Base-by-base conservation (phyloP, 169 alveolate genomes). In the Gregarina niphandrodes region DNA sequence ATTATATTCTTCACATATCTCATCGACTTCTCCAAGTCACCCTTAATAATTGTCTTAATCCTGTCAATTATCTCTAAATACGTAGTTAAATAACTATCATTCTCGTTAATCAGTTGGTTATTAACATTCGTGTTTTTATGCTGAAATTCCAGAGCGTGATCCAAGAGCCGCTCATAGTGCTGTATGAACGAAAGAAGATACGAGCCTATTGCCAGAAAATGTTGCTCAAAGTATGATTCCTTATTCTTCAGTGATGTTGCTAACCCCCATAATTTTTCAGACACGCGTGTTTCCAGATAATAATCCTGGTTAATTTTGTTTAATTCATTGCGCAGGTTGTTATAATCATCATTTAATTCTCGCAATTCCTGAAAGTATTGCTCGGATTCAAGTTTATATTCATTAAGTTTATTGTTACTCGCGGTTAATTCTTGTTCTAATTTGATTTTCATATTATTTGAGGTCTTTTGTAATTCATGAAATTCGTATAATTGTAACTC, bases 371-470 rank as follows among this genome's bases (percentile, higher is more conserved):
- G 41, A 37, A 50, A 26, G 23, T 43, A 19, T 4, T 43, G 37
- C 45, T 50, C 60, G 42, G 21, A 36, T 37, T 50, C 45, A 17
- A 43, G 36, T 32, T 50, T 50, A 3, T 43, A 13, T n/a, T 37
- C 18, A 23, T 42, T 50, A 17, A 43, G 60, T 19, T 43, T 50
- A 32, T 50, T 50, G 22, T 41, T 50, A 32, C 45, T 43, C 29
- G 42, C 60, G 30, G 42, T 53, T 19, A 36, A 43, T 13, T 50
- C 60, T 2, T 43, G 32, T 21, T 61, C 52, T 0, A 61, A n/a
- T n/a, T n/a, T n/a, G n/a, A n/a, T n/a, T n/a, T n/a, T n/a, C n/a
- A n/a, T n/a, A n/a, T n/a, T n/a, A n/a, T n/a, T n/a, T n/a, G n/a
- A n/a, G n/a, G n/a, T n/a, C n/a, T n/a, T n/a, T n/a, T n/a, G n/a